A percentile compares a stretch with the other conserved stretches of the same genome.
phyloP scores from a whole-genome alignment of 164 flowering plant genomes.

The Vitis rotundifolia region DNA sequence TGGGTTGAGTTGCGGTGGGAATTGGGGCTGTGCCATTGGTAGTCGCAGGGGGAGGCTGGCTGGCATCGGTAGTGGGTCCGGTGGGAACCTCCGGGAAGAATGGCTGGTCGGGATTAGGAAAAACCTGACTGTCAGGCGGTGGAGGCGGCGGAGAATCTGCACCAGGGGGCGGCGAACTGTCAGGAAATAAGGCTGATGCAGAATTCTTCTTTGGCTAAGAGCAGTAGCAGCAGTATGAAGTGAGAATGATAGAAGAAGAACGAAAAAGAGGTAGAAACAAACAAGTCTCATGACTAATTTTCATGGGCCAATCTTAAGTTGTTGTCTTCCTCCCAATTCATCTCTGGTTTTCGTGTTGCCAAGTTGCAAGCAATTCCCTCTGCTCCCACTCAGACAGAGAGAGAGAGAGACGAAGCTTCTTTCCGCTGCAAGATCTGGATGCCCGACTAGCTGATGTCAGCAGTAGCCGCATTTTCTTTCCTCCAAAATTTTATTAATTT shows the following conservation, averaged over 20 bases:
- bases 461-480: constrained; percentile 17
- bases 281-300: constrained; percentile 30
- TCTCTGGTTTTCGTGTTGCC: constrained; percentile 16
- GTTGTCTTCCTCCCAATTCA: constrained; percentile 29
- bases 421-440: constrained; percentile 46
- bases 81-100: constrained; percentile 75
- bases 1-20: constrained; percentile 47
- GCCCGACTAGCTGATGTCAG: constrained; percentile 23
- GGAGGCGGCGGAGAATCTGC: constrained; percentile 39
- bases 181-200: constrained; percentile 83
- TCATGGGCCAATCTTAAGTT: constrained; percentile 8
- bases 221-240: background rate
- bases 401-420: constrained; percentile 42
- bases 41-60: constrained; percentile 26
- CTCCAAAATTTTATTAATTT: constrained; percentile 1
- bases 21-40: constrained; percentile 32
- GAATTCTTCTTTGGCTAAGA: constrained; percentile 46
- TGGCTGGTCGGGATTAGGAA: constrained; percentile 56
- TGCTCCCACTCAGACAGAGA: background rate
- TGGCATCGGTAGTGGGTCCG: constrained; percentile 31
- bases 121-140: constrained; percentile 20
- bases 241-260: constrained; percentile 16
- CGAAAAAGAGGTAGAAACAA: constrained; percentile 12
- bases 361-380: background rate
- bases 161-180: constrained; percentile 55